Evolutionary conservation across 192 early-diverging fungal species (phyloP).

Genomic region (Phycomyces nitens): DNA sequence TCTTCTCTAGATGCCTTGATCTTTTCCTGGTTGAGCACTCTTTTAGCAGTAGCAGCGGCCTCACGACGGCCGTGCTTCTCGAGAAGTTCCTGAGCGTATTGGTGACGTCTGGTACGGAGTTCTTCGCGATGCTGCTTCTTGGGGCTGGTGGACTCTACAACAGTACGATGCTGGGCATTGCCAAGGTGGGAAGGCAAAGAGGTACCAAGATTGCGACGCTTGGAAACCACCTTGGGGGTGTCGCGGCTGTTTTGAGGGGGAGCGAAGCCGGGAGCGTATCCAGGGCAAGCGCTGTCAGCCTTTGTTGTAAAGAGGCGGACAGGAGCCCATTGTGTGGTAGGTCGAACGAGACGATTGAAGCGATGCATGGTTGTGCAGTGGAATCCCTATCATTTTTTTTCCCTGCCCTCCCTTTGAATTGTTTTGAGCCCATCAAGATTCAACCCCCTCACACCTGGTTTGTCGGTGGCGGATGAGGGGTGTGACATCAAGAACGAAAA

Average conservation of each 20-base stretch:
- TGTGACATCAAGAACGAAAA: too few species aligned
- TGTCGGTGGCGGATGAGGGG: too few species aligned
- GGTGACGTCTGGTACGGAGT: slow-evolving; percentile 17
- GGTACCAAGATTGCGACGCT: slow-evolving; percentile 16
- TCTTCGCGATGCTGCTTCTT: slow-evolving; percentile 26
- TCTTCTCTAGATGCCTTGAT: background rate
- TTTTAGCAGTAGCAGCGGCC: slow-evolving; percentile 8
- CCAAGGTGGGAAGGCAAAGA: slow-evolving; percentile 24
- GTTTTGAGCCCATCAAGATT: too few species aligned
- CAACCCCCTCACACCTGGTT: too few species aligned
- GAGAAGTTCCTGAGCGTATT: slow-evolving; percentile 36
- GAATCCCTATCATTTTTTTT: background rate
- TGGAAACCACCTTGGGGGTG: slow-evolving; percentile 4
- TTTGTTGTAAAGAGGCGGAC: background rate
- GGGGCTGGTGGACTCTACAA: slow-evolving; percentile 1
- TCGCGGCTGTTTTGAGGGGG: slow-evolving; percentile 25
- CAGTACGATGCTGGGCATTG: background rate
- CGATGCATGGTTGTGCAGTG: background rate
- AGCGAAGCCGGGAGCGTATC: slow-evolving; percentile 34
- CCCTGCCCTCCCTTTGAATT: too few species aligned
- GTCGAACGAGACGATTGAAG: background rate
- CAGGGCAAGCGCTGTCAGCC: slow-evolving; percentile 1
- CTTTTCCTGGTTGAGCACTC: background rate
- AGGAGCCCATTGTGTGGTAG: background rate
- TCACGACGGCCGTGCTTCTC: slow-evolving; percentile 19